Base-by-base conservation (phyloP, 1,139 yeast species). In the Pichia sp. region DNA sequence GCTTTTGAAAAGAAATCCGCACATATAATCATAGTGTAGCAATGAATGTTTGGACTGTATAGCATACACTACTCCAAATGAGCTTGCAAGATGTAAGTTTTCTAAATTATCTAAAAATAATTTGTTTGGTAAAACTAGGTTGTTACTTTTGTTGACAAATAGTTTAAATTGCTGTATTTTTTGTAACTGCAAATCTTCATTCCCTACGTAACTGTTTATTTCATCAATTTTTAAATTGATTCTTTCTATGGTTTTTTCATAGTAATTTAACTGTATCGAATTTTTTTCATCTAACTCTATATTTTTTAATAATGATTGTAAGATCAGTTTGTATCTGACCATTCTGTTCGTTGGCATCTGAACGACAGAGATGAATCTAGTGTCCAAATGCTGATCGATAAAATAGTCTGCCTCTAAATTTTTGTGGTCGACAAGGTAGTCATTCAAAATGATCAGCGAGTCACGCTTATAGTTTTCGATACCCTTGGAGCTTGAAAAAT, bases 261-360 rank as follows among this genome's bases (percentile, higher is more conserved):
- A 56, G 41, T 48, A 53, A 7, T 52, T 54, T 5, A 52, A 23
- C 16, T 54, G 39, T 1, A 47, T 36, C 3, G 44, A 22, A n/a
- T 60, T 53, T 18, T 66, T 55, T 41, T 64, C 57, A 55, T 60
- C 58, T 44, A 52, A 23, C 56, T 63, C 49, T n/a, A 54, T 49
- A 50, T 56, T 59, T 58, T 49, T 62, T 52, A 41, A 47, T 28
- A 80, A 59, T 1, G 76, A 69, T 44, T 77, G 78, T 22, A 79
- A 57, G 25, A 82, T 70, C 41, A 82, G 65, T 47, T 73, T 71
- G 60, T 82, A 82, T 58, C 80, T 78, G 4, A 75, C 68, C 16
- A 79, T 70, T 54, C 87, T 66, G 22, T 76, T 68, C 3, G 79
- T 70, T 2, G 87, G 87, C 62, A 74, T 74, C 56, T 79, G 82